Evolutionary conservation across 345 rosid genomes (phyloP).

Genomic region (Firmiana major): DNA sequence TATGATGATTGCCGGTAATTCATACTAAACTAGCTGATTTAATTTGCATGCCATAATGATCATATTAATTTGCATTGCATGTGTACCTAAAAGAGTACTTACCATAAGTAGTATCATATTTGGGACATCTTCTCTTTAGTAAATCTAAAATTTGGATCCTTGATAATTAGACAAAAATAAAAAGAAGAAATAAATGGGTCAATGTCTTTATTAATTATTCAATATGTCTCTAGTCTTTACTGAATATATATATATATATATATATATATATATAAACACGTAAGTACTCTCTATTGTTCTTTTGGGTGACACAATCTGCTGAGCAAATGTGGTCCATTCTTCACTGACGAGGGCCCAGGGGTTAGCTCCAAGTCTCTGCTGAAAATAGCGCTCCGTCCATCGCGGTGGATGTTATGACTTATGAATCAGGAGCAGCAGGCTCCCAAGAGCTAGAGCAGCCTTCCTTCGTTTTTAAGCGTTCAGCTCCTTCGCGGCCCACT

Average conservation of each 20-base stretch:
- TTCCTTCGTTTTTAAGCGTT: slow-evolving; percentile 5
- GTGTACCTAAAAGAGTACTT: not conserved
- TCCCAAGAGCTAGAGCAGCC: not conserved
- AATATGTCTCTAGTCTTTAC: too few species aligned
- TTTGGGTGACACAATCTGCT: not conserved
- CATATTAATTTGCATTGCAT: not conserved
- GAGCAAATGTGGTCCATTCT: not conserved
- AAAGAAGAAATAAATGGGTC: too few species aligned
- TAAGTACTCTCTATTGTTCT: too few species aligned
- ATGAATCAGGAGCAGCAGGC: not conserved
- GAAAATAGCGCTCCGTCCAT: not conserved
- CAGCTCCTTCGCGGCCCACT: not conserved
- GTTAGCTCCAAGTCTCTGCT: not conserved
- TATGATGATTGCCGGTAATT: not conserved
- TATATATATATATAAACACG: too few species aligned
- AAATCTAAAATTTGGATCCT: not conserved
- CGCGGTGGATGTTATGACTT: not conserved
- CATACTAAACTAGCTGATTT: not conserved
- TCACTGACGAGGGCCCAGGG: not conserved
- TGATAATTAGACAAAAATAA: not conserved
- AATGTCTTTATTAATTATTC: too few species aligned
- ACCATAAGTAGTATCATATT: not conserved
- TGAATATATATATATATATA: too few species aligned
- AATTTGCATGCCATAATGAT: not conserved
- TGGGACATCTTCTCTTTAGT: not conserved